Conservation (phyloP, 192 early-diverging fungal species). For the Coemansia furcata region DNA sequence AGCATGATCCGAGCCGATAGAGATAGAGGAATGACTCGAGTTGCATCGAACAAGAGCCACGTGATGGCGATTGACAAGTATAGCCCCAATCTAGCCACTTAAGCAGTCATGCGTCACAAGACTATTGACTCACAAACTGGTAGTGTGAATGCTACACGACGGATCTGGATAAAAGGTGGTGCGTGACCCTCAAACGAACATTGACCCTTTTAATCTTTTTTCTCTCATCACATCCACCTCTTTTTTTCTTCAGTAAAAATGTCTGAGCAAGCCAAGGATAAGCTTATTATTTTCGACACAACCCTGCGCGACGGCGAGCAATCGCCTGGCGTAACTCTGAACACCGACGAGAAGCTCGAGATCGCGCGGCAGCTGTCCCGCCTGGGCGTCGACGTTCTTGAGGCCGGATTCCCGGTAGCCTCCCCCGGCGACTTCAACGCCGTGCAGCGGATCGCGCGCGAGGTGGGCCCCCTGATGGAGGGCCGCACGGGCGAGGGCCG, state of each 20-base stretch:
- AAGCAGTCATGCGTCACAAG: no score
- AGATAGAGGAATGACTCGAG: neutral
- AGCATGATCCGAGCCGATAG: neutral
- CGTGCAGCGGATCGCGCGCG: constrained; percentile 88
- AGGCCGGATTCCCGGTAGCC: constrained; percentile 95
- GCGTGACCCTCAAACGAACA: neutral
- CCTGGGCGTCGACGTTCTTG: constrained; percentile 93
- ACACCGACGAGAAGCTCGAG: constrained; percentile 88
- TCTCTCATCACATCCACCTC: neutral
- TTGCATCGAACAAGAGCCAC: neutral
- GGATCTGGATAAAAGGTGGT: neutral
- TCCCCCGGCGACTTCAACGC: constrained; percentile 95
- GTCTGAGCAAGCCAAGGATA: constrained; percentile 54
- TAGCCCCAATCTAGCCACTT: neutral
- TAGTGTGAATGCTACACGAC: no score
- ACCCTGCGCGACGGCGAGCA: constrained; percentile 97
- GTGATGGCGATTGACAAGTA: neutral
- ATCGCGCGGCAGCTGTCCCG: constrained; percentile 91
- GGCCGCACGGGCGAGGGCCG: constrained; percentile 70
- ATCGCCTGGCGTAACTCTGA: constrained; percentile 95
- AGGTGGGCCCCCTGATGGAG: constrained; percentile 83
- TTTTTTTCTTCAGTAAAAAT: neutral
- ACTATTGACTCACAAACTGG: no score
- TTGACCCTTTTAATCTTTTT: neutral
- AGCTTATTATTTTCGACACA: constrained; percentile 94